Evolutionary conservation across 495 filamentous ascomycete species (phyloP), one percentile per base, ranked within the genome.

Genomic region (Cercophora newfieldiana): DNA sequence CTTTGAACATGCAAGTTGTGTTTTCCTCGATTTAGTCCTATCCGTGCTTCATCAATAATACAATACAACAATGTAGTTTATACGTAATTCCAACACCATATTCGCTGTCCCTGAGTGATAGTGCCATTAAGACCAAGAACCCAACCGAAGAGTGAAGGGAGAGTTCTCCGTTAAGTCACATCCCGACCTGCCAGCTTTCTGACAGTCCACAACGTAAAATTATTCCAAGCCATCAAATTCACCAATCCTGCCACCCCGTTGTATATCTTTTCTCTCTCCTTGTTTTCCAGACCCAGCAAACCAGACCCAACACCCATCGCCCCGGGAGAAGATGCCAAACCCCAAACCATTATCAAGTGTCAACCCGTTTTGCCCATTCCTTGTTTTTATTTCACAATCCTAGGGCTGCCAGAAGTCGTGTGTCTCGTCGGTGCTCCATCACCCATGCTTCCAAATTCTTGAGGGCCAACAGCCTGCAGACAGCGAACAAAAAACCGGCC

Each of bases 261-360:
- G 58, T 60, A 48, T 60, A 19, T 60, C 58, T 44, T 60, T 60
- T 60, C 31, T 60, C 18, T 44, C 16, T 29, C 54, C n/a, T 22
- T 55, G 22, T 60, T 60, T 60, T 60, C 58, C 58, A 48, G 21
- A 21, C 31, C 58, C 14, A 12, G 31, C 31, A 22, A 21, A 29
- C 29, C 16, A 30, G 18, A 21, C 58, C 58, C 21, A 44, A 19
- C 33, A 30, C 19, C 58, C 12, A 30, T 18, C 33, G 7, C 19
- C 58, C 58, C 21, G 6, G 55, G 30, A 14, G 7, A 22, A 53
- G 24, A 53, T 53, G 50, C 50, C 50, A 53, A 19, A 22, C 50
- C 21, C 33, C 57, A 22, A 26, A 5, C 58, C 50, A 3, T n/a
- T 7, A 22, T 47, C 18, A 12, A 26, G 10, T 24, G 22, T n/a